These are phyloP conservation scores for Musa schizocarpa DNA, from an alignment of 176 grass and related monocot genomes.

Conservation along the genomic window DNA sequence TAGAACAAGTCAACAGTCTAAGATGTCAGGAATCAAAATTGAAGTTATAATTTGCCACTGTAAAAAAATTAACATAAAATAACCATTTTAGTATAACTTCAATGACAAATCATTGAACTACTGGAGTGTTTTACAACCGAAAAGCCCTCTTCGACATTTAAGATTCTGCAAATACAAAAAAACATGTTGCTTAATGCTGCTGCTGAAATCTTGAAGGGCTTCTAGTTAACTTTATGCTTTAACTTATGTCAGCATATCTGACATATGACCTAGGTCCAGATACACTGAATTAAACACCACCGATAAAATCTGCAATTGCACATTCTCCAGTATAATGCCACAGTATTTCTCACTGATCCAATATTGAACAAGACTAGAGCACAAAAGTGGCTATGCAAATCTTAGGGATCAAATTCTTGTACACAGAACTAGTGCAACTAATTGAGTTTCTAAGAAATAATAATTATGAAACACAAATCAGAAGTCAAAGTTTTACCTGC, in stretches of 20 bases:
- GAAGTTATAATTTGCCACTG: not conserved
- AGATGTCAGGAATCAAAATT: not conserved
- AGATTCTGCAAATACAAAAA: not conserved
- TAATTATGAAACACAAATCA: not conserved
- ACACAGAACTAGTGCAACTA: no score
- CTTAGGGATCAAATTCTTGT: no score
- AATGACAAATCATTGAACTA: no score
- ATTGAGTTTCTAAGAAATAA: not conserved
- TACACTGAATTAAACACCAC: not conserved
- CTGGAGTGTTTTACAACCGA: not conserved
- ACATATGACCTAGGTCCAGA: not conserved
- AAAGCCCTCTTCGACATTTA: not conserved
- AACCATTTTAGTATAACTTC: no score
- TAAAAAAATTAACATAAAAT: not conserved
- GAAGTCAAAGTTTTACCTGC: slow-evolving; percentile 51
- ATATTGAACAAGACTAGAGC: no score
- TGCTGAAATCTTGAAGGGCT: not conserved
- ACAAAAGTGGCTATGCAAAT: no score
- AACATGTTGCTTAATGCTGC: not conserved
- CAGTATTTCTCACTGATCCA: no score
- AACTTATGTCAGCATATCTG: not conserved
- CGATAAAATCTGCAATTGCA: not conserved
- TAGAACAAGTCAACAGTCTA: not conserved
- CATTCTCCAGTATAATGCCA: no score
- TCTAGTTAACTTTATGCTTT: not conserved